Percentiles rank a stretch among this genome's conserved stretches.
Conservation (phyloP, 768 basidiomycete species). For the Naganishia friedmannii region DNA sequence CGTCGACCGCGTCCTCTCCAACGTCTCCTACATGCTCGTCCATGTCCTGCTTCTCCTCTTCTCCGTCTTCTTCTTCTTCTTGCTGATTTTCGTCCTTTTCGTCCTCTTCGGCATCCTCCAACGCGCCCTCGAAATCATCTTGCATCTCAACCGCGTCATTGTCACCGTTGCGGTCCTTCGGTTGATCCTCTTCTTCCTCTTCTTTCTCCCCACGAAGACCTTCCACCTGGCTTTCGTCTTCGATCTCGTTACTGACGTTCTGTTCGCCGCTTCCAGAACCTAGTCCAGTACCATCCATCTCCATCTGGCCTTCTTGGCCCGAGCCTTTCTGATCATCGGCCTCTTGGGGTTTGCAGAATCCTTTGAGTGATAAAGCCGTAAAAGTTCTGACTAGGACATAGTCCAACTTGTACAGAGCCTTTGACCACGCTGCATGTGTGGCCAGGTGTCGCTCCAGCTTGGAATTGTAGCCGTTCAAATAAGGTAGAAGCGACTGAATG, state of each 20-base stretch:
- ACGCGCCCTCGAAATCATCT: constrained; percentile 78
- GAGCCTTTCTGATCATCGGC: constrained; percentile 50
- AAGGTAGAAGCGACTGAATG: constrained; percentile 63
- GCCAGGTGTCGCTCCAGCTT: constrained; percentile 63
- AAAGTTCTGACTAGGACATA: constrained; percentile 73
- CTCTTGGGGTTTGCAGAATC: constrained; percentile 89
- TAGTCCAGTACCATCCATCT: constrained; percentile 74
- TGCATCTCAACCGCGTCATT: constrained; percentile 85
- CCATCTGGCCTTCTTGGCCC: constrained; percentile 52
- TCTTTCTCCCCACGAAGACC: constrained; percentile 66
- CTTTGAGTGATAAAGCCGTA: constrained; percentile 71
- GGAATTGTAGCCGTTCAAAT: constrained; percentile 65
- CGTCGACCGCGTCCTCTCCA: constrained; percentile 82
- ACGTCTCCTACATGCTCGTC: constrained; percentile 83
- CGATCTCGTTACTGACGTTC: constrained; percentile 89
- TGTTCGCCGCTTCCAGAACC: constrained; percentile 81
- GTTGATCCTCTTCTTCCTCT: constrained; percentile 55
- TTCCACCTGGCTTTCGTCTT: constrained; percentile 94
- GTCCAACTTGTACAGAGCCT: constrained; percentile 74
- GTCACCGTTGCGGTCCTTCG: constrained; percentile 39
- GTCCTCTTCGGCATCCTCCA: constrained; percentile 72
- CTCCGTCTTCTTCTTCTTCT: constrained; percentile 52
- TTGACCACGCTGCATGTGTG: constrained; percentile 56
- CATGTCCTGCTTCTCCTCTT: constrained; percentile 61
- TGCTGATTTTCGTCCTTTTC: constrained; percentile 55